A percentile compares a stretch with the other conserved stretches of the same genome.
These are phyloP conservation scores for Diaporthe citriasiana DNA, from an alignment of 2,329 filamentous ascomycete genomes.

Conservation along the genomic window DNA sequence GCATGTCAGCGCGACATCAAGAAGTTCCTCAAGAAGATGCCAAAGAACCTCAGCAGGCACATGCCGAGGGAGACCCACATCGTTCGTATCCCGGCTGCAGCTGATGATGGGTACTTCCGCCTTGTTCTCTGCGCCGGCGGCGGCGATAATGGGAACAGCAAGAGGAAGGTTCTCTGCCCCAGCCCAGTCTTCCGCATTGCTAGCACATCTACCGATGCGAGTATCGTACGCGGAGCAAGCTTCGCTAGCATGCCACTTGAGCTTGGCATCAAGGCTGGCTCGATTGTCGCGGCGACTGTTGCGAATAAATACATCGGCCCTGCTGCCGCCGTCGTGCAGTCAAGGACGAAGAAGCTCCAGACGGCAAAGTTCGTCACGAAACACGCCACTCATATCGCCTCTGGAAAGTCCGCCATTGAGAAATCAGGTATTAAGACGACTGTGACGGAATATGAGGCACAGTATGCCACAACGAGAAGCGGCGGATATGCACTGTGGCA, in stretches of 20 bases:
- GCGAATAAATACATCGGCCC: conserved; percentile 61
- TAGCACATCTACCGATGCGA: conserved; percentile 73
- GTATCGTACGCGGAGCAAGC: conserved; percentile 75
- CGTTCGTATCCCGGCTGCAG: conserved; percentile 73
- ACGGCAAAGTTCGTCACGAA: conserved; percentile 55
- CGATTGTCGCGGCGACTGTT: conserved; percentile 61
- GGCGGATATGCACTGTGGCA: conserved; percentile 53
- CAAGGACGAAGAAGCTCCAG: conserved; percentile 54
- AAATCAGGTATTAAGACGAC: conserved; percentile 50
- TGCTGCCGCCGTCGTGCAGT: conserved; percentile 58
- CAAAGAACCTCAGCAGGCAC: conserved; percentile 53
- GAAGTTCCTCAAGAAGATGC: conserved; percentile 71
- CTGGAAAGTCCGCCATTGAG: conserved; percentile 57
- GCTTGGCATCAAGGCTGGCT: conserved; percentile 71
- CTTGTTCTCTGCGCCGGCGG: conserved; percentile 71
- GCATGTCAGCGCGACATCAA: conserved; percentile 77
- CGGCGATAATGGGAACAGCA: conserved; percentile 47
- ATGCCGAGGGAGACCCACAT: conserved; percentile 64
- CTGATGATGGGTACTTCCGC: conserved; percentile 77
- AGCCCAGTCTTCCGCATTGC: conserved; percentile 79
- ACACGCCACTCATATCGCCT: conserved; percentile 42
- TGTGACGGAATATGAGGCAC: conserved; percentile 53
- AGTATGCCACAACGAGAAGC: conserved; percentile 53
- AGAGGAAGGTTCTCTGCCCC: conserved; percentile 72
- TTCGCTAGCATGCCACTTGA: conserved; percentile 76